Conservation (phyloP, 2,329 filamentous ascomycete species). For the Davidsoniella australis region DNA sequence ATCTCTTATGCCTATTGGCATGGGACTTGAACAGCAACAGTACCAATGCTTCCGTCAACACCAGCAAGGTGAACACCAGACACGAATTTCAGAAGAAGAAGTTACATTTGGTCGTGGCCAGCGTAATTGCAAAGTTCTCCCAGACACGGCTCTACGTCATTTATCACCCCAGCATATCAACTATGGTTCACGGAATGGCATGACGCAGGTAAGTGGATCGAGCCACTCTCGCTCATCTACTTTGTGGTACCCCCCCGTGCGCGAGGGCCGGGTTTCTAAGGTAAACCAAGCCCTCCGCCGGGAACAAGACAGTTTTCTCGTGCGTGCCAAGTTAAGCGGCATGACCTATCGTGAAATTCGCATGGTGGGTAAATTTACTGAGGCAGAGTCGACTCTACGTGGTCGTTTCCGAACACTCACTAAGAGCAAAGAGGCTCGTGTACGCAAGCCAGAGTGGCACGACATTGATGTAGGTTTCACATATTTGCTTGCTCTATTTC, state of each 20-base stretch:
- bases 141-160: background rate
- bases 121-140: background rate
- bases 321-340: conserved; percentile 36
- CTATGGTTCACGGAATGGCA: background rate
- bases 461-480: conserved; percentile 40
- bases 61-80: background rate
- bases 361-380: conserved; percentile 33
- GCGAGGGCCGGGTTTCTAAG: conserved; percentile 6
- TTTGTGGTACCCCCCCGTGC: background rate
- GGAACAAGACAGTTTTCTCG: conserved; percentile 30
- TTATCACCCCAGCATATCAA: background rate
- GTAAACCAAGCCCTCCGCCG: conserved; percentile 3
- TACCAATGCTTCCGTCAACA: background rate
- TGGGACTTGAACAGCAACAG: background rate
- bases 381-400: conserved; percentile 56
- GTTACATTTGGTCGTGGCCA: background rate
- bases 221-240: too few relatives aligned
- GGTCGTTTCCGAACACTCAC: conserved; percentile 50
- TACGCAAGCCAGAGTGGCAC: conserved; percentile 49
- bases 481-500: background rate
- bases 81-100: background rate
- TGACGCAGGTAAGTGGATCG: too few relatives aligned
- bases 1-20: background rate
- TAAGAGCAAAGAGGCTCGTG: conserved; percentile 42
- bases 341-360: conserved; percentile 51